phyloP scores from a whole-genome alignment of 371 early-diverging fungal genomes.

The Capniomyces stellatus region DNA sequence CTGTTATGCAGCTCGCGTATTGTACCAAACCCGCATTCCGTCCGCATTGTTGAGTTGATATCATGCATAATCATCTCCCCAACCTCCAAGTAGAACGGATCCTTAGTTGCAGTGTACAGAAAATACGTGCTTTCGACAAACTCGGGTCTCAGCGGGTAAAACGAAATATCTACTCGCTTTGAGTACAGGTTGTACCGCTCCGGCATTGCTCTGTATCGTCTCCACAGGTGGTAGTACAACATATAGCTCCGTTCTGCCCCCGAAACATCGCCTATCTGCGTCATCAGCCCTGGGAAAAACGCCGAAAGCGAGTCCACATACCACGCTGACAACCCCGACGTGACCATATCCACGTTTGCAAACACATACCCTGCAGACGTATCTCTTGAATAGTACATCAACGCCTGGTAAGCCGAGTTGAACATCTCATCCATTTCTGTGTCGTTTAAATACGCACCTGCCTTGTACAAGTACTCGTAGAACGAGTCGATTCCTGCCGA shows the following conservation, averaged over 20 bases:
- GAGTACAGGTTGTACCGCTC: constrained; percentile 63
- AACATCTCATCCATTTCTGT: constrained; percentile 53
- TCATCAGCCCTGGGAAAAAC: constrained; percentile 84
- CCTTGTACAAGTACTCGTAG: constrained; percentile 84
- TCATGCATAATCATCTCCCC: constrained; percentile 73
- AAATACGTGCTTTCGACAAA: constrained; percentile 86
- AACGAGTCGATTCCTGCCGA: constrained; percentile 89
- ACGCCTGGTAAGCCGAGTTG: constrained; percentile 52
- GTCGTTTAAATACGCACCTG: constrained; percentile 74
- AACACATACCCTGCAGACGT: constrained; percentile 52
- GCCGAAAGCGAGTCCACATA: constrained; percentile 88
- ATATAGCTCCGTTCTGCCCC: constrained; percentile 62
- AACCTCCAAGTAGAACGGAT: constrained; percentile 76
- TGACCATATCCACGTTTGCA: constrained; percentile 64
- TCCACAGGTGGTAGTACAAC: constrained; percentile 72
- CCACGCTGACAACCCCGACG: constrained; percentile 37
- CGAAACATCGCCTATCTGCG: constrained; percentile 65
- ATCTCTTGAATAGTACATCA: constrained; percentile 45
- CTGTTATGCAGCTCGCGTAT: constrained; percentile 21
- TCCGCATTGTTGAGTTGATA: constrained; percentile 45
- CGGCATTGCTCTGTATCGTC: constrained; percentile 59
- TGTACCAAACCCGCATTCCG: constrained; percentile 71
- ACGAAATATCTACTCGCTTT: constrained; percentile 36
- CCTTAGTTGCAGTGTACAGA: constrained; percentile 74
- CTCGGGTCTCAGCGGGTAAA: constrained; percentile 84